A percentile compares a stretch with the other conserved stretches of the same genome.
Conservation (phyloP, 805 yeast genomes). For the Candida endomychidarum region DNA sequence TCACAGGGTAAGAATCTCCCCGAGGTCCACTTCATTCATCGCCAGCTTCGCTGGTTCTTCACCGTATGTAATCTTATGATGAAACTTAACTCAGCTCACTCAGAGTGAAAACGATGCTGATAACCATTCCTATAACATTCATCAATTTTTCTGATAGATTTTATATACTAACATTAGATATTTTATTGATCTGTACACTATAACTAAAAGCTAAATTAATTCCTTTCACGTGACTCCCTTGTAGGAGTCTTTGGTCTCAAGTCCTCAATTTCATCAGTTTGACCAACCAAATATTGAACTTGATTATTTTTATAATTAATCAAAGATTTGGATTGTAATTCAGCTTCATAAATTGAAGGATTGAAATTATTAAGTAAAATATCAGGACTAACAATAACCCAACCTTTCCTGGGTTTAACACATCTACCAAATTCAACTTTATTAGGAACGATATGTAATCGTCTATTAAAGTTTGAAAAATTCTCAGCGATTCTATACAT, state of each 20-base stretch:
- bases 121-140: constrained; percentile 48
- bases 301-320: constrained; percentile 35
- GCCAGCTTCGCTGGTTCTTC: no score
- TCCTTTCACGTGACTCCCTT: constrained; percentile 6
- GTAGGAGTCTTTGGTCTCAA: constrained; percentile 82
- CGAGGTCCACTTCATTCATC: no score
- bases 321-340: constrained; percentile 31
- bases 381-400: constrained; percentile 91
- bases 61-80: constrained; percentile 33
- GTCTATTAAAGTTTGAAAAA: constrained; percentile 76
- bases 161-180: constrained; percentile 2
- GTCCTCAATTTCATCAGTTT: constrained; percentile 69
- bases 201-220: neutral
- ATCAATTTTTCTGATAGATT: constrained; percentile 27
- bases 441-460: constrained; percentile 83
- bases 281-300: constrained; percentile 57
- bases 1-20: no score
- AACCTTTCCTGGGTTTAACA: constrained; percentile 72
- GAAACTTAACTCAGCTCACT: constrained; percentile 61
- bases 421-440: constrained; percentile 64
- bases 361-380: constrained; percentile 68
- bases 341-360: constrained; percentile 30
- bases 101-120: constrained; percentile 52
- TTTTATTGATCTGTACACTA: neutral
- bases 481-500: constrained; percentile 85